Conservation (phyloP, 805 yeast genomes). For the Yarrowia yakushimensis region DNA sequence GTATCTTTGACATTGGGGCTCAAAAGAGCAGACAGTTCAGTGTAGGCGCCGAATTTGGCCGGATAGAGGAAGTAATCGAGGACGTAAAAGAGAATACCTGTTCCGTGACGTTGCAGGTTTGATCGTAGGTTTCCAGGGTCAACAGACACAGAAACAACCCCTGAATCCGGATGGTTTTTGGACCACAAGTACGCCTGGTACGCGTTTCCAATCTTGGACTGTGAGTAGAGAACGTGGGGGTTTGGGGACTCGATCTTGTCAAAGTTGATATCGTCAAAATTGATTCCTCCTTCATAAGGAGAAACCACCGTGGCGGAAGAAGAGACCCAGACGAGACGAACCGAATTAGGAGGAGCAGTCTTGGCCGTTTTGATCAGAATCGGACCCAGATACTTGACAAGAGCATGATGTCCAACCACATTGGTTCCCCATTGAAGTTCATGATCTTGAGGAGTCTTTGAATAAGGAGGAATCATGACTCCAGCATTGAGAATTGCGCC, state of each 20-base stretch:
- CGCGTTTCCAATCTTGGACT: conserved; percentile 45
- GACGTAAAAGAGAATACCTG: background rate
- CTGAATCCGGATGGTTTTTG: conserved; percentile 36
- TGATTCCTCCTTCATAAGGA: conserved; percentile 39
- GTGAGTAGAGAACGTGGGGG: conserved; percentile 39
- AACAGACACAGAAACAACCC: conserved; percentile 39
- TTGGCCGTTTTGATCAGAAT: conserved; percentile 40
- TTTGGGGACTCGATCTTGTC: conserved; percentile 28
- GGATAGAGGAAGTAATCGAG: conserved; percentile 27
- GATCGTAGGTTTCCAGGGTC: conserved; percentile 45
- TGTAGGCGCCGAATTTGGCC: conserved; percentile 43
- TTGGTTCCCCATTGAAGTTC: conserved; percentile 49
- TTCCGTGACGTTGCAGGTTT: conserved; percentile 37
- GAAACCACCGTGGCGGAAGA: conserved; percentile 41
- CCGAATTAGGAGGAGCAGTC: conserved; percentile 34
- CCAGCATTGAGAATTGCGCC: conserved; percentile 46
- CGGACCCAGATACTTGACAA: conserved; percentile 40
- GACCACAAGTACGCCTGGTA: conserved; percentile 42
- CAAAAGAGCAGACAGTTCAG: conserved; percentile 46
- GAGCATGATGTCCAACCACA: conserved; percentile 45
- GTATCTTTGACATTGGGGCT: conserved; percentile 42
- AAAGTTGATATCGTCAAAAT: conserved; percentile 38
- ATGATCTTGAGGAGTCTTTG: conserved; percentile 44
- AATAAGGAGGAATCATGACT: conserved; percentile 42
- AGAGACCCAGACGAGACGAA: conserved; percentile 47